Percentiles rank a stretch among this genome's conserved stretches.
phyloP scores from a whole-genome alignment of 2,329 filamentous ascomycete genomes.

The Teratosphaeria nubilosa region DNA sequence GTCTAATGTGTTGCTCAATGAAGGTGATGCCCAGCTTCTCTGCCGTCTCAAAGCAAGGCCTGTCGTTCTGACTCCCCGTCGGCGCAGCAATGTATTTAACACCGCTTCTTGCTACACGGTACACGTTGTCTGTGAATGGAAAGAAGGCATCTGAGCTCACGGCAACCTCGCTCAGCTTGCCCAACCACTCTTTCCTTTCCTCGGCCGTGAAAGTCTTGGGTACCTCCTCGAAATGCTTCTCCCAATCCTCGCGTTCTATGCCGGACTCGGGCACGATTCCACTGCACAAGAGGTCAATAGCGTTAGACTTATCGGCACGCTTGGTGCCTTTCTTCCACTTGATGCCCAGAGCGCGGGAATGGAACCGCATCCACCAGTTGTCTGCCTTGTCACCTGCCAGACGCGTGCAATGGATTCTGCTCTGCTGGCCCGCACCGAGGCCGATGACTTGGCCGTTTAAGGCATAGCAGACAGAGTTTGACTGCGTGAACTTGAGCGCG shows the following conservation, averaged over 20 bases:
- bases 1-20: constrained; percentile 83
- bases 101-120: constrained; percentile 77
- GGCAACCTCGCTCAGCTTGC: constrained; percentile 68
- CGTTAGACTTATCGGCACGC: constrained; percentile 94
- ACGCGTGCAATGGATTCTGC: constrained; percentile 94
- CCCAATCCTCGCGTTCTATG: constrained; percentile 75
- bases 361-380: constrained; percentile 99
- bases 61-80: constrained; percentile 78
- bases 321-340: constrained; percentile 98
- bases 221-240: constrained; percentile 81
- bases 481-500: constrained; percentile 96
- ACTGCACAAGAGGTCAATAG: constrained; percentile 88
- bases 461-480: constrained; percentile 97
- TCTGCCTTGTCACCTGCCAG: constrained; percentile 96
- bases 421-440: constrained; percentile 92
- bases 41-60: constrained; percentile 73
- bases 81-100: constrained; percentile 95
- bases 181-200: constrained; percentile 78
- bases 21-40: constrained; percentile 89
- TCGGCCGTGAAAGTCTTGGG: constrained; percentile 70
- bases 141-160: constrained; percentile 96
- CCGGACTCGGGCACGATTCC: constrained; percentile 78
- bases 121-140: constrained; percentile 97
- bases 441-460: constrained; percentile 88
- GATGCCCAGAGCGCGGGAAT: constrained; percentile 74